phyloP scores from a whole-genome alignment of 495 filamentous ascomycete species.

The Xylaria flabelliformis region DNA sequence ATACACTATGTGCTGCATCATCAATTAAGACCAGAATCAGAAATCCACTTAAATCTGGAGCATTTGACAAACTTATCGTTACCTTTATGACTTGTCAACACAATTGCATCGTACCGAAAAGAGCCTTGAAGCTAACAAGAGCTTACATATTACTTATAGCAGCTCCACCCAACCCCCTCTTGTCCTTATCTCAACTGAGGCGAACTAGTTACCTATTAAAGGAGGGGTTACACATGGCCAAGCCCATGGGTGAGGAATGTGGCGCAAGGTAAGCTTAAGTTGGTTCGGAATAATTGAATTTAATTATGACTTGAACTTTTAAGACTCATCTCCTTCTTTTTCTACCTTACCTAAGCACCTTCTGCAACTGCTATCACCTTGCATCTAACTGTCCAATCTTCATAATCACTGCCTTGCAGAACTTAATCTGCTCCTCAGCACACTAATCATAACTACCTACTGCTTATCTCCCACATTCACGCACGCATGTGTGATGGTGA shows the following conservation, averaged over 20 bases:
- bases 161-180: constrained; percentile 12
- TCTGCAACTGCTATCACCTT: background rate
- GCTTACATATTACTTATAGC: background rate
- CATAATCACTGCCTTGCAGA: background rate
- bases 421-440: background rate
- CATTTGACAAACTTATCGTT: background rate
- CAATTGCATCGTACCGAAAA: background rate
- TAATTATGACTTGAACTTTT: background rate
- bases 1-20: background rate
- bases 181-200: background rate
- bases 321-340: background rate
- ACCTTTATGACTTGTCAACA: background rate
- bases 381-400: background rate
- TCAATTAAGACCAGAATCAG: background rate
- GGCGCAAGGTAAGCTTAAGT: background rate
- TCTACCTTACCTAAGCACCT: background rate
- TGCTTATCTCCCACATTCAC: background rate
- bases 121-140: constrained; percentile 8
- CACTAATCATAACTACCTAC: background rate
- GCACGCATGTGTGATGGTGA: background rate
- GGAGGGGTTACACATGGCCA: constrained; percentile 12
- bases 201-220: background rate
- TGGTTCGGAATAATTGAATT: background rate
- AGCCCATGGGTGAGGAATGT: background rate
- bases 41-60: background rate